phyloP scores from a whole-genome alignment of 2,329 filamentous ascomycete genomes.

The Alternaria burnsii region DNA sequence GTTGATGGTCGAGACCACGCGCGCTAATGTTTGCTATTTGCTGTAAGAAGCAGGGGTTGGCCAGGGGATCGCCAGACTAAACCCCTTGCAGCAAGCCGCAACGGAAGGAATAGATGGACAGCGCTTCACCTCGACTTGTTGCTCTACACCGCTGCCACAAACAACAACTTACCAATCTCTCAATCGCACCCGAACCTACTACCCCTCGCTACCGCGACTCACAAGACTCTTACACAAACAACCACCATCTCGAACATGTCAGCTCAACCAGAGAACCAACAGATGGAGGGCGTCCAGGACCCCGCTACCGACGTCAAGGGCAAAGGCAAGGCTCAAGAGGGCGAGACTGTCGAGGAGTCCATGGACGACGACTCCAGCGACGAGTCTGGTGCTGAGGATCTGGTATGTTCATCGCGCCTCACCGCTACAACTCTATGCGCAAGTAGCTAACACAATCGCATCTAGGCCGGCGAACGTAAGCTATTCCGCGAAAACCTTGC shows the following conservation, averaged over 20 bases:
- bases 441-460: slow-evolving; percentile 36
- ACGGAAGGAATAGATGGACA: slow-evolving; percentile 22
- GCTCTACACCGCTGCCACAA: slow-evolving; percentile 33
- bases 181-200: slow-evolving; percentile 19
- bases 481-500: slow-evolving; percentile 17
- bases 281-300: slow-evolving; percentile 50
- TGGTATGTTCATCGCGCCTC: slow-evolving; percentile 56
- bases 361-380: slow-evolving; percentile 73
- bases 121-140: slow-evolving; percentile 32
- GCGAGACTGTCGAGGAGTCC: slow-evolving; percentile 75
- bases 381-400: slow-evolving; percentile 70
- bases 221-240: slow-evolving; percentile 12
- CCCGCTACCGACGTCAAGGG: slow-evolving; percentile 71
- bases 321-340: slow-evolving; percentile 81
- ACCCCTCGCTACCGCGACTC: slow-evolving; percentile 5
- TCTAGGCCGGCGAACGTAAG: slow-evolving; percentile 50
- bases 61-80: slow-evolving; percentile 9
- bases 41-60: slow-evolving; percentile 19
- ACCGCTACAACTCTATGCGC: slow-evolving; percentile 8
- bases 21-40: slow-evolving; percentile 26
- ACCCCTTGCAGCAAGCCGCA: slow-evolving; percentile 12
- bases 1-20: slow-evolving; percentile 9
- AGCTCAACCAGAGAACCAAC: slow-evolving; percentile 45
- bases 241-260: slow-evolving; percentile 35
- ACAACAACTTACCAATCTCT: slow-evolving; percentile 25